Evolutionary conservation across 1,284 basidiomycete species (phyloP), one percentile per base, ranked within the genome.

Genomic region (Leccinum olivaceoglutinosum): DNA sequence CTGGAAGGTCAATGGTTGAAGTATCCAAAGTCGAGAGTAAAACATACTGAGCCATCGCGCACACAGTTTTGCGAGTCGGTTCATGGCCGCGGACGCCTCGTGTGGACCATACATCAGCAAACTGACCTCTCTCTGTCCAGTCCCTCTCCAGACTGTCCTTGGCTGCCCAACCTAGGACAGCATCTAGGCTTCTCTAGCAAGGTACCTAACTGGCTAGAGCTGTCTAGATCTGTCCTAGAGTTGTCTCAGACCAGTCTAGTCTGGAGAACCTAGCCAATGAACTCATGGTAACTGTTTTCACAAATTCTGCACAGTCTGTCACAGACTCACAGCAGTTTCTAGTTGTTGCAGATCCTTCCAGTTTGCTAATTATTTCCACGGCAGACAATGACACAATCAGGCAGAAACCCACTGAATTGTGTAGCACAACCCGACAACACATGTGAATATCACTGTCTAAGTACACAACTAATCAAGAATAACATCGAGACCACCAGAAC

Each of bases 1-100:
- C n/a, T n/a, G 21, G 41, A 58, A 18, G 18, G 9, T 55, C 25
- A 32, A 41, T 60, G 18, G 29, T 54, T 62, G 34, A 58, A 38
- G 10, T 8, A 61, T 55, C 29, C 8, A 41, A 12, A 18, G 7
- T 6, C 2, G 57, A 38, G 60, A 8, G 59, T 34, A 18, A 64
- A 46, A 78, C 88, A 51, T 69, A 92, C 93, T 89, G 32, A 99
- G 82, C 85, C 92, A 99, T 53, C 97, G 86, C 9, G 97, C 96
- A 71, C 94, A 96, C 7, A 98, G 84, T 77, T 99, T 99, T 25
- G 97, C 96, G 16, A 98, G 78, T 57, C 96, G 85, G 74, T 96
- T 96, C 97, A 99, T 99, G 14, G 96, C 96, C 34, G 86, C 82
- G 21, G 21, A 1, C 32, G 1, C 96, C 74, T 95, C 95, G 72